Conservation (phyloP, 192 early-diverging fungal genomes). For the Geranomyces variabilis region DNA sequence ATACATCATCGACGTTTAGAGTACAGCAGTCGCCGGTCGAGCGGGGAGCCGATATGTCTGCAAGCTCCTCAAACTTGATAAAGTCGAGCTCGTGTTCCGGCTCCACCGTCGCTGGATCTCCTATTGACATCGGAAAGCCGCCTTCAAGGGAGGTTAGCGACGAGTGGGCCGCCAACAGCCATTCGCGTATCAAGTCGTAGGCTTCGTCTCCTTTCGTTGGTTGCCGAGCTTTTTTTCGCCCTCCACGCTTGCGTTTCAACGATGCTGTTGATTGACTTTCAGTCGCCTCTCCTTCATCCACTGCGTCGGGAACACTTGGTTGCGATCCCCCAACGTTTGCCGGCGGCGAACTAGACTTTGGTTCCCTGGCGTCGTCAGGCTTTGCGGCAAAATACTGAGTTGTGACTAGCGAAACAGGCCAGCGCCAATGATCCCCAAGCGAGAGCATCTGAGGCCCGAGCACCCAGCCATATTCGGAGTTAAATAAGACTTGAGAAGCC, state of each 20-base stretch:
- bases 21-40: no score
- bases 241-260: conserved; percentile 19
- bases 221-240: neutral
- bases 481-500: conserved; percentile 14
- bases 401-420: neutral
- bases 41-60: neutral
- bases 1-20: neutral
- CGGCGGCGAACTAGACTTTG: neutral
- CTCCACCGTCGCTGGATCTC: neutral
- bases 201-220: neutral
- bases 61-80: conserved; percentile 23
- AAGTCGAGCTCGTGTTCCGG: conserved; percentile 23
- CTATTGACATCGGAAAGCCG: neutral
- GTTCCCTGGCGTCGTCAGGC: no score
- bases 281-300: no score
- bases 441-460: neutral
- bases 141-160: neutral
- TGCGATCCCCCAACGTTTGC: neutral
- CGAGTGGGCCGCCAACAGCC: neutral
- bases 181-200: neutral
- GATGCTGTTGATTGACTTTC: neutral
- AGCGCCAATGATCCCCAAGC: conserved; percentile 17
- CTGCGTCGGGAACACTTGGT: neutral
- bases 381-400: neutral
- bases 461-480: conserved; percentile 23